Evolutionary conservation across 1,284 basidiomycete genomes (phyloP).

Genomic region (Agaricales sp.): DNA sequence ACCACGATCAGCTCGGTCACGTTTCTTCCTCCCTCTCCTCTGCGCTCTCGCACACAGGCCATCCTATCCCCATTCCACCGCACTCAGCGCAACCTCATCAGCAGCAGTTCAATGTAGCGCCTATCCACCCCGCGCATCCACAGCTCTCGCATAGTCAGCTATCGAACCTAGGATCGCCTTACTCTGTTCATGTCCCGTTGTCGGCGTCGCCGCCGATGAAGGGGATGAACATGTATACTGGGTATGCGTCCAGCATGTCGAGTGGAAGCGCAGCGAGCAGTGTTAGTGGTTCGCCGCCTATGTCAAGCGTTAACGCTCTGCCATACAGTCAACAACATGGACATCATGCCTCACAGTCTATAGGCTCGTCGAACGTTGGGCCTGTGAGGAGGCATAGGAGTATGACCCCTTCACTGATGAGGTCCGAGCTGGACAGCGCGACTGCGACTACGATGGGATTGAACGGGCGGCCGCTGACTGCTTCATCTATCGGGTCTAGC

Average conservation of each 20-base stretch:
- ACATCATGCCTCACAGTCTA: background rate
- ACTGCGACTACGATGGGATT: background rate
- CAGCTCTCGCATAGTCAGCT: slow-evolving; percentile 1
- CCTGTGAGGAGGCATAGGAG: slow-evolving; percentile 60
- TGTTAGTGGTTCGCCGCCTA: slow-evolving; percentile 4
- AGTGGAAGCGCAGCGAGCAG: background rate
- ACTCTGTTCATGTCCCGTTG: background rate
- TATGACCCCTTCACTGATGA: slow-evolving; percentile 56
- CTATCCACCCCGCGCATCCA: background rate
- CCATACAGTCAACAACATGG: slow-evolving; percentile 16
- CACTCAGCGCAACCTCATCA: slow-evolving; percentile 2
- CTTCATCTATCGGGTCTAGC: background rate
- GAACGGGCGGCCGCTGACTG: background rate
- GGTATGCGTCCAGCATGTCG: slow-evolving; percentile 1
- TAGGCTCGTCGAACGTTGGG: slow-evolving; percentile 25
- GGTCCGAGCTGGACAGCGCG: background rate
- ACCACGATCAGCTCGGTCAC: background rate
- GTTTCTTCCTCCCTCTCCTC: background rate
- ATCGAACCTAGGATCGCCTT: background rate
- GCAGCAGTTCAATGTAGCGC: background rate
- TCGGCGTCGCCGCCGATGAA: slow-evolving; percentile 5
- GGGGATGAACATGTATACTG: slow-evolving; percentile 7
- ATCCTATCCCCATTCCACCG: background rate
- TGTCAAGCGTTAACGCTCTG: background rate
- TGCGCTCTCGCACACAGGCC: background rate